Evolutionary conservation across 2,329 filamentous ascomycete genomes (phyloP), one percentile per base, ranked within the genome.

Genomic region (Fusarium protoensiforme): DNA sequence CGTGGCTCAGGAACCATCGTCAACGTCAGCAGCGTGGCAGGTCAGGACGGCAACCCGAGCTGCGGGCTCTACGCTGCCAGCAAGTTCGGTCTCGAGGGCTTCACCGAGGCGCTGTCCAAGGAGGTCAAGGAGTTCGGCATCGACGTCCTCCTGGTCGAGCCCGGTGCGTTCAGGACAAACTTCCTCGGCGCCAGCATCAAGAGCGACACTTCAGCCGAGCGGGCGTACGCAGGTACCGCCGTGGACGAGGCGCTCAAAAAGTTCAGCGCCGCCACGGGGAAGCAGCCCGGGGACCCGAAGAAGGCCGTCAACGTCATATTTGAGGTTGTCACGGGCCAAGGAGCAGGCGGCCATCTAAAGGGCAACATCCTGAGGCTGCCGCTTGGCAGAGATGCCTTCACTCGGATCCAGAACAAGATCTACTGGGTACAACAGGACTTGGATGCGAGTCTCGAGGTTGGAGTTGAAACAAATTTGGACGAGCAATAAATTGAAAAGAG

Each of bases 81-180:
- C 58, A 89, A 88, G 72, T 84, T 83, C 63, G 83, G 84, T 3
- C 75, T 84, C 24, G 82, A 83, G 54, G 83, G 80, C 5, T 71
- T 87, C 24, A 81, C 82, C 20, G 85, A 88, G 71, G 77, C 81
- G 0, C 76, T 88, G 62, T 78, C 80, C 1, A 75, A 71, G 5
- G 87, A 89, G 72, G 79, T 86, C 1, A 82, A 79, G 13, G 82
- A 83, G 3, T 82, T 87, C 16, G 82, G 82, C 16, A 85, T 89
- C 63, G 61, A 77, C 14, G 84, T 84, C 18, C 81, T 84, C 5
- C 79, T 86, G 14, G 79, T 88, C 22, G 86, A 88, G 73, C 86
- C 85, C 1, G 87, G 87, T 2, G 84, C 83, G 41, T 89, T 87
- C 69, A 81, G 86, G 4, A 88, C 87, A 13, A 83, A 84, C n/a